Evolutionary conservation across 2,329 filamentous ascomycete genomes (phyloP), one percentile per base, ranked within the genome.

Genomic region (Pleochaeta shiraiana): DNA sequence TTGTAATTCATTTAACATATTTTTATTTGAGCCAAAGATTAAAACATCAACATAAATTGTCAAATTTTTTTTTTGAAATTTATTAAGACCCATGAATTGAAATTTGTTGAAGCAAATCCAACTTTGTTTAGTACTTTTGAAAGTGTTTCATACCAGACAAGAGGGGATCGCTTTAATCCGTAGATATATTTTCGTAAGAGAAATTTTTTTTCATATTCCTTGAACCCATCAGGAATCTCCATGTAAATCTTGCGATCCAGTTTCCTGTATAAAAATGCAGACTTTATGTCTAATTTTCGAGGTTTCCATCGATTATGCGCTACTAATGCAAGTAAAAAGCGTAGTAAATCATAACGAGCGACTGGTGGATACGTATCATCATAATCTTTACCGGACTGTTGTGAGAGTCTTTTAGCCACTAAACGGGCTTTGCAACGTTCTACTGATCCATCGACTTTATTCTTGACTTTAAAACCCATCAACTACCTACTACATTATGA

Each of bases 311-410:
- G 12, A 16, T 34, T 60, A 19, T 60, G 55, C 12, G 55, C 12
- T 60, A 16, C 55, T 60, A 60, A 60, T 19, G 55, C 55, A 37
- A 60, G 55, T 24, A 60, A 34, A 33, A 60, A 26, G 30, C 55
- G 55, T 34, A 60, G n/a, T 37, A 30, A 60, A 60, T 60, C 55
- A 26, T 60, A 57, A 14, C 50, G 50, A 28, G 50, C 50, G 24
- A 57, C 50, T 21, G 50, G 50, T 14, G 4, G n/a, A 28, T 57
- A 57, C 16, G 50, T 57, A 28, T 57, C 50, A 57, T 57, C 50
- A 28, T 28, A 57, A 57, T 57, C 50, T 28, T n/a, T 57, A 19
- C 28, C 50, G 14, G 50, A 26, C 24, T 57, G 50, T 26, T 57
- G 55, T 9, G 55, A 60, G 30, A 60, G 34, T n/a, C 55, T 26